A percentile compares a stretch with the other conserved stretches of the same genome.
These are phyloP conservation scores for Ammopiptanthus mongolicus DNA, from an alignment of 306 rosid species.

Conservation along the genomic window DNA sequence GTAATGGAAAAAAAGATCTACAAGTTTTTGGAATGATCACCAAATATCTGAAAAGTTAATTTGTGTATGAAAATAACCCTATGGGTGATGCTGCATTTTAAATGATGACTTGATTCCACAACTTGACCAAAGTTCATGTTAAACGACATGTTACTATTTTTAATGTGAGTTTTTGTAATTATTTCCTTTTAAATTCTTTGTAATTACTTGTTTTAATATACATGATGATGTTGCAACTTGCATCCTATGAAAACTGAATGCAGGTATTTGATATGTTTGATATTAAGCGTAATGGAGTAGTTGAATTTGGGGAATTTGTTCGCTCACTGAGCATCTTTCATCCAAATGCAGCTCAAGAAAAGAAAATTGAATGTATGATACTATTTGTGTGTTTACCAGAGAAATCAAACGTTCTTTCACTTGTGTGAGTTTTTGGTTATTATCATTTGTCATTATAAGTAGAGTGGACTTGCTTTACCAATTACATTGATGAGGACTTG, in stretches of 20 bases:
- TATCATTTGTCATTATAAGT: background rate
- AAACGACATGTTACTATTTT: background rate
- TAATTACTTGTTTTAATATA: background rate
- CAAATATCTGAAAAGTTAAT: background rate
- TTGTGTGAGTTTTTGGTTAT: background rate
- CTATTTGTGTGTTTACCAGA: background rate
- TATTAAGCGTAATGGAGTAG: conserved; percentile 54
- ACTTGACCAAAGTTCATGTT: background rate
- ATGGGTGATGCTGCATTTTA: background rate
- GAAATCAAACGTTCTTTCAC: background rate
- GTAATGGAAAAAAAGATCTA: background rate
- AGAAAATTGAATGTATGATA: conserved; percentile 60
- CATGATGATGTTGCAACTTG: background rate
- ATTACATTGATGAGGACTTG: background rate
- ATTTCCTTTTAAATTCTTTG: background rate
- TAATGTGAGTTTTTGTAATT: background rate
- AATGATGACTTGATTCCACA: background rate
- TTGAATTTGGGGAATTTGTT: conserved; percentile 77
- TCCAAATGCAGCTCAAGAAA: conserved; percentile 49
- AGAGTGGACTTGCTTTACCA: background rate
- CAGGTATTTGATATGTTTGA: conserved; percentile 84
- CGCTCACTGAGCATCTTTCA: conserved; percentile 72
- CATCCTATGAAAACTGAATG: background rate
- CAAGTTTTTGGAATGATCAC: background rate
- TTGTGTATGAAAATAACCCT: background rate